Percentiles rank a stretch among this genome's conserved stretches.
Evolutionary conservation across 192 early-diverging fungal genomes (phyloP).

Genomic region (Umbelopsis sp.): DNA sequence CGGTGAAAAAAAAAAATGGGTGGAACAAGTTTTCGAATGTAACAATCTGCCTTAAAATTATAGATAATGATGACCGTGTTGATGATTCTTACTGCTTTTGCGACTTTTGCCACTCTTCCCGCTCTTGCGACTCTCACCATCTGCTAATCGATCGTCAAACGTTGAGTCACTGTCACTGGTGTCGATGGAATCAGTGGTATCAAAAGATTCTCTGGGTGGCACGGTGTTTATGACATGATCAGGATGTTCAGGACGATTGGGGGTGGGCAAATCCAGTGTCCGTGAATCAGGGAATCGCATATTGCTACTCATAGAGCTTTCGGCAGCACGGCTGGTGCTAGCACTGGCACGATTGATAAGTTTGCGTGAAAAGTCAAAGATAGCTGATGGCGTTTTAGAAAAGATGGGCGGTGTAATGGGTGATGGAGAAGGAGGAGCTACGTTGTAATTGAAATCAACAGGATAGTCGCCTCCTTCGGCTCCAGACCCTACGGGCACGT

Average conservation of each 20-base stretch:
- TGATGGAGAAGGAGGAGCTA: constrained; percentile 13
- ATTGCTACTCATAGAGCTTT: neutral
- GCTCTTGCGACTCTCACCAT: constrained; percentile 4
- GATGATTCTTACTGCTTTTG: neutral
- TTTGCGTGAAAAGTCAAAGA: constrained; percentile 19
- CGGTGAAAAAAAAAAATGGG: too few relatives aligned
- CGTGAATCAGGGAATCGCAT: neutral
- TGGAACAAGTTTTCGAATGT: neutral
- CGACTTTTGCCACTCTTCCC: neutral
- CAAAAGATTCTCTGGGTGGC: constrained; percentile 2
- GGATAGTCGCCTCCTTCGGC: neutral
- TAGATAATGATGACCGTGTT: constrained; percentile 5
- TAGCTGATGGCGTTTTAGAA: constrained; percentile 2
- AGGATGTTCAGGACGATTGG: neutral
- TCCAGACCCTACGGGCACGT: neutral
- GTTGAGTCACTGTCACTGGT: constrained; percentile 13
- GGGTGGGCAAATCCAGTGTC: neutral
- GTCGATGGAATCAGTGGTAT: constrained; percentile 11
- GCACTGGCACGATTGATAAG: constrained; percentile 1
- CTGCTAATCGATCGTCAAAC: constrained; percentile 1
- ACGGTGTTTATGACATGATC: neutral
- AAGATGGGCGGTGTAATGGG: constrained; percentile 13
- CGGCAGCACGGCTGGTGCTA: neutral
- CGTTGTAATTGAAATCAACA: constrained; percentile 12
- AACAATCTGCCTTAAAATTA: constrained; percentile 6